Evolutionary conservation across 257 asterid genomes (phyloP).

Genomic region (Forsythia suspensa): DNA sequence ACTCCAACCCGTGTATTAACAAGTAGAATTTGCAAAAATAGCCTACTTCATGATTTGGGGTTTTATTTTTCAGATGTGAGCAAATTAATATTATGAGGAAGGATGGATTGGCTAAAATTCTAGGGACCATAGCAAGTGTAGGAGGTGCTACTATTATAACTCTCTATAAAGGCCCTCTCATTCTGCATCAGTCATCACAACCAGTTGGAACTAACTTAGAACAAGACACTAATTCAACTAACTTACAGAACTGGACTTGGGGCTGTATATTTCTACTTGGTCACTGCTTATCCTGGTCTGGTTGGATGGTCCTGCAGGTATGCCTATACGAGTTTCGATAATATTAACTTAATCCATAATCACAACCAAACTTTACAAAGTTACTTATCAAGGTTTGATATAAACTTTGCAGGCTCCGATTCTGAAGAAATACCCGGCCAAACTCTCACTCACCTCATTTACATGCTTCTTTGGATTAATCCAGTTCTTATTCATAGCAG

Average conservation of each 20-base stretch:
- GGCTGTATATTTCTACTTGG: conserved; percentile 74
- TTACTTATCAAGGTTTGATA: conserved; percentile 13
- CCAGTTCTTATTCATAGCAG: conserved; percentile 78
- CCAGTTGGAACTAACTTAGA: conserved; percentile 16
- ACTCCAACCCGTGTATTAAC: background rate
- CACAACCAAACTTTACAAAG: background rate
- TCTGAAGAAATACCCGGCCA: conserved; percentile 83
- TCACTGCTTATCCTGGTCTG: conserved; percentile 95
- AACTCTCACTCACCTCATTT: conserved; percentile 80
- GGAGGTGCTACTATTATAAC: conserved; percentile 82
- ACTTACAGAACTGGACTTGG: conserved; percentile 68
- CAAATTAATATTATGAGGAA: conserved; percentile 44
- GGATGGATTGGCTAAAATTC: conserved; percentile 72
- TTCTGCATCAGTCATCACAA: conserved; percentile 32
- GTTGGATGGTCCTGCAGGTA: conserved; percentile 86
- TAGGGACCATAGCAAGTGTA: conserved; percentile 75
- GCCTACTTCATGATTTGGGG: background rate
- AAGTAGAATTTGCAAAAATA: background rate
- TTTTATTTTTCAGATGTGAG: conserved; percentile 48
- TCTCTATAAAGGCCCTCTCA: conserved; percentile 76
- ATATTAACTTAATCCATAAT: background rate
- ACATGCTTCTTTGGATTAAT: conserved; percentile 81
- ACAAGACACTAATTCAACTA: conserved; percentile 30
- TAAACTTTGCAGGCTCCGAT: conserved; percentile 67
- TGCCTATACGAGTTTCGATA: background rate